These are phyloP conservation scores for Hymenoscyphus scutula DNA, from an alignment of 2,329 filamentous ascomycete species.

Conservation along the genomic window DNA sequence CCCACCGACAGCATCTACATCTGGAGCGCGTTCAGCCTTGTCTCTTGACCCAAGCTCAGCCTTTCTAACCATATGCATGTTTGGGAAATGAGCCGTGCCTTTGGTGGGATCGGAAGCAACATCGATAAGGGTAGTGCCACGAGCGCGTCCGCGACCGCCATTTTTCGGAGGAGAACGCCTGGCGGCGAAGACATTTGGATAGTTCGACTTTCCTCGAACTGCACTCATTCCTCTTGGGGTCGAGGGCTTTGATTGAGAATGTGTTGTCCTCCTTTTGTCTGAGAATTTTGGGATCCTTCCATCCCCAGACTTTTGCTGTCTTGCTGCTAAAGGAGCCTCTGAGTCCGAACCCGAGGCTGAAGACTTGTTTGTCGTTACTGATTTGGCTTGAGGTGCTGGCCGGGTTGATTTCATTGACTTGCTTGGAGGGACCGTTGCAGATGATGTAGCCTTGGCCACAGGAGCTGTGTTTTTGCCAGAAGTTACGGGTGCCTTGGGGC, in stretches of 20 bases:
- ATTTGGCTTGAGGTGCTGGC: background rate
- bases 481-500: background rate
- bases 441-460: background rate
- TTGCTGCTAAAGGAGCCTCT: background rate
- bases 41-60: conserved; percentile 45
- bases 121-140: conserved; percentile 21
- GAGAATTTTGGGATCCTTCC: background rate
- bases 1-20: conserved; percentile 34
- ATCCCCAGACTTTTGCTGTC: background rate
- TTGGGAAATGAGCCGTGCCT: conserved; percentile 42
- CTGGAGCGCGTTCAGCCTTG: conserved; percentile 43
- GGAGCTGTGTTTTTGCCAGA: background rate
- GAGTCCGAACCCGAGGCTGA: background rate
- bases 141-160: conserved; percentile 14
- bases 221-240: conserved; percentile 21
- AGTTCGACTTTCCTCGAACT: conserved; percentile 21
- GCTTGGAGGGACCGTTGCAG: background rate
- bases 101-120: conserved; percentile 42
- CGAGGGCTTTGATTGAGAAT: conserved; percentile 10
- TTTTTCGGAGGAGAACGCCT: conserved; percentile 12
- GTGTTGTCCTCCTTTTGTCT: background rate
- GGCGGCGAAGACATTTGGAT: conserved; percentile 30
- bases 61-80: conserved; percentile 40
- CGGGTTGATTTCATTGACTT: background rate
- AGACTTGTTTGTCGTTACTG: background rate